phyloP scores from a whole-genome alignment of 371 early-diverging fungal genomes.

The Rhizomucor miehei region DNA sequence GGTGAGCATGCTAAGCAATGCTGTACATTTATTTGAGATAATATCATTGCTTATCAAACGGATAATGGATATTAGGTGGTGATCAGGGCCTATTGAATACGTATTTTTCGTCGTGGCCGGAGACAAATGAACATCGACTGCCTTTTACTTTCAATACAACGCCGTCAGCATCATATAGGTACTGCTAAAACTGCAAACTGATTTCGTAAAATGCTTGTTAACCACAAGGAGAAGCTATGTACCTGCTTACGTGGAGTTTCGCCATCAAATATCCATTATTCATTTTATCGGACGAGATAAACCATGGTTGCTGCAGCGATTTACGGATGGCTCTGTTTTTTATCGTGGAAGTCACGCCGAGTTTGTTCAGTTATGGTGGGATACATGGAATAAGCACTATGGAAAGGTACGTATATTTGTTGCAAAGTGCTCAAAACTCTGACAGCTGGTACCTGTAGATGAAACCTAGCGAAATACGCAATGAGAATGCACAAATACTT shows the following conservation, averaged over 20 bases:
- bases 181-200: background rate
- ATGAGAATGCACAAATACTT: no score
- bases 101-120: constrained; percentile 82
- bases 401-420: constrained; percentile 31
- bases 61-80: constrained; percentile 70
- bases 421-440: no score
- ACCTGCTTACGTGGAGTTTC: constrained; percentile 70
- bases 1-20: constrained; percentile 38
- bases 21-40: background rate
- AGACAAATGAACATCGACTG: constrained; percentile 60
- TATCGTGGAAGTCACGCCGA: constrained; percentile 42
- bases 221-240: constrained; percentile 50
- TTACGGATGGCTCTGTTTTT: constrained; percentile 57
- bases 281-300: constrained; percentile 91
- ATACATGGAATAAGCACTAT: constrained; percentile 61
- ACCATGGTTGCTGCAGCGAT: constrained; percentile 83
- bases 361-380: constrained; percentile 71
- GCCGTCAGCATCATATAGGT: constrained; percentile 84
- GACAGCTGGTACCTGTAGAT: no score
- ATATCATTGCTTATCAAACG: no score
- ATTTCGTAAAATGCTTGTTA: constrained; percentile 23
- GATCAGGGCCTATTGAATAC: constrained; percentile 94
- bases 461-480: no score
- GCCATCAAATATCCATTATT: constrained; percentile 67
- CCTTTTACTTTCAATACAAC: constrained; percentile 94